Base-by-base conservation (phyloP, 805 yeast genomes). In the Metschnikowia sp. region DNA sequence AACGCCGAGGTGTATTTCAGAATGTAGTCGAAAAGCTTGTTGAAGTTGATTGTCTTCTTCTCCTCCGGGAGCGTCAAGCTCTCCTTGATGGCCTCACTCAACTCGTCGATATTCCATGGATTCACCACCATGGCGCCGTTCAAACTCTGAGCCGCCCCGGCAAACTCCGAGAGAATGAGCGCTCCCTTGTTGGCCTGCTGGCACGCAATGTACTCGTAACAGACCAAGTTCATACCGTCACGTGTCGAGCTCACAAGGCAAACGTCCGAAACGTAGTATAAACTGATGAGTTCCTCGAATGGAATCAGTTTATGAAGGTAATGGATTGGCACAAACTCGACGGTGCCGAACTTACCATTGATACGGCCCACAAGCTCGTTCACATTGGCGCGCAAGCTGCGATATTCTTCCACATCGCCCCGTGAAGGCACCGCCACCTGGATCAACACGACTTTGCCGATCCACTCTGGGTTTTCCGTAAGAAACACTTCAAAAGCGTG, bases 61-160 rank as follows among this genome's bases (percentile, higher is more conserved):
- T 90, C 97, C 31, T 79, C 82, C 3, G 94, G 86, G 64, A 92
- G 71, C 0, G 96, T 89, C 59, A 94, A 75, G 13, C 96, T 84
- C 62, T 90, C 97, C 60, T 84, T 77, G 46, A 92, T 85, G 3
- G 97, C 86, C 37, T 81, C 87, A 15, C 95, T 83, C 62, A 92
- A 68, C 57, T 94, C 99, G 56, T 94, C 99, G 19, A 91, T 92
- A 64, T 92, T 94, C 99, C 99, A 94, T 3, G 99, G 99, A 62
- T 94, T 94, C 18, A 94, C 96, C 49, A 94, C 82, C 11, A 92
- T 65, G 1, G 96, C 90, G 22, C 99, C 99, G 62, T 94, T 92
- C 53, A 94, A 74, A 1, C 96, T 86, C 69, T 94, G 99, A 1
- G 99, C 98, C n/a, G 99, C 99, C 41, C 99, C 99, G 0, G 99